Percentiles rank a stretch among this genome's conserved stretches.
Evolutionary conservation across 2,329 filamentous ascomycete genomes (phyloP).

Genomic region (Zymoseptoria tritici): DNA sequence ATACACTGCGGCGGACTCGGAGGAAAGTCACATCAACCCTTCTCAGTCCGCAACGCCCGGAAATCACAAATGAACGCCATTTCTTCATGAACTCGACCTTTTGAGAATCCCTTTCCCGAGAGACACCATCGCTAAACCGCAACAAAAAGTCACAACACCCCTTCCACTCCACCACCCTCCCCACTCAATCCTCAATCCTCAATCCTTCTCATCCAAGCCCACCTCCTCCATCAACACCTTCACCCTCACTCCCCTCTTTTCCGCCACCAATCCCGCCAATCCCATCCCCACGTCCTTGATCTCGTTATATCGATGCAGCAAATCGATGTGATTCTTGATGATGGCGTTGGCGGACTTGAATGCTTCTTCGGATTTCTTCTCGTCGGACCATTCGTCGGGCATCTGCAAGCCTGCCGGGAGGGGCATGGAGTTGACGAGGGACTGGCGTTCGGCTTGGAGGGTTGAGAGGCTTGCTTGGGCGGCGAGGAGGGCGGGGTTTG

Average conservation of each 20-base stretch:
- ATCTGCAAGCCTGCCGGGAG: conserved; percentile 24
- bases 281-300: conserved; percentile 62
- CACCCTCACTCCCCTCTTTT: conserved; percentile 52
- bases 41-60: too few species aligned
- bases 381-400: conserved; percentile 18
- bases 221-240: conserved; percentile 43
- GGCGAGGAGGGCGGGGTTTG: conserved; percentile 14
- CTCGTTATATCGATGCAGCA: conserved; percentile 64
- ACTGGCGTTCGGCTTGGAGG: conserved; percentile 38
- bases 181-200: conserved; percentile 15
- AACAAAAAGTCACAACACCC: background rate
- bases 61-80: background rate
- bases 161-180: background rate
- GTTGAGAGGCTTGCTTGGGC: conserved; percentile 40
- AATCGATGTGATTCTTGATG: conserved; percentile 56
- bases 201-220: conserved; percentile 39
- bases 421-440: conserved; percentile 25
- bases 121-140: background rate
- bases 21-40: too few species aligned
- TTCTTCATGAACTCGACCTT: background rate
- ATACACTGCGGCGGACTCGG: too few species aligned
- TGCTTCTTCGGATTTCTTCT: conserved; percentile 23
- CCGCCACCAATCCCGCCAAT: conserved; percentile 59
- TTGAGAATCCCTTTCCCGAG: background rate
- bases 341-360: conserved; percentile 43